These are phyloP conservation scores for Zasmidium cellare DNA, from an alignment of 2,329 filamentous ascomycete species.

Conservation along the genomic window DNA sequence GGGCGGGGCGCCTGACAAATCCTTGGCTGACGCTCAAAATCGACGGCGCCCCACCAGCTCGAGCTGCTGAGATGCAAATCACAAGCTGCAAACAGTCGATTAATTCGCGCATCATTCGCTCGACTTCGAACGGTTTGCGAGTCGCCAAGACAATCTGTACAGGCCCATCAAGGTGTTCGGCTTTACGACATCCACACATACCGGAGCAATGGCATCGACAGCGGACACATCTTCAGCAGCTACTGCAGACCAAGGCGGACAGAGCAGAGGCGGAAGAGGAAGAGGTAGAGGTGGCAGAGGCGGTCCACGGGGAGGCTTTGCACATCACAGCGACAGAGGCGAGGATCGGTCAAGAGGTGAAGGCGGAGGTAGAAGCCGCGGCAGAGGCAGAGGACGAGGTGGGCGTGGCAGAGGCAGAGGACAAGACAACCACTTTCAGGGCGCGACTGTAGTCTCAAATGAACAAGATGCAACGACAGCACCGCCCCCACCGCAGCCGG, in stretches of 20 bases:
- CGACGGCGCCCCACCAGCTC: not conserved
- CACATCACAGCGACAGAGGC: conserved; percentile 15
- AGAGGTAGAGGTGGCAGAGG: conserved; percentile 17
- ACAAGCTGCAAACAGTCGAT: not conserved
- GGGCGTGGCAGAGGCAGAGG: conserved; percentile 39
- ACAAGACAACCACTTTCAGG: conserved; percentile 28
- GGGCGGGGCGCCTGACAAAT: too few species aligned
- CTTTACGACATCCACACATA: not conserved
- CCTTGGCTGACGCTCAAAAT: not conserved
- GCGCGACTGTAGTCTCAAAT: conserved; percentile 20
- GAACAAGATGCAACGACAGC: conserved; percentile 24
- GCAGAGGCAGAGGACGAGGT: conserved; percentile 32
- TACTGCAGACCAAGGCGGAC: not conserved
- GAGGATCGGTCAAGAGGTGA: conserved; percentile 11
- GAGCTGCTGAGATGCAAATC: not conserved
- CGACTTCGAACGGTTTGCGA: not conserved
- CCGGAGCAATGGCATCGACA: not conserved
- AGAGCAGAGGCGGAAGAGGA: not conserved
- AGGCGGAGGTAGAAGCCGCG: conserved; percentile 26
- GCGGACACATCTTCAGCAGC: not conserved
- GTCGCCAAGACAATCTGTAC: not conserved
- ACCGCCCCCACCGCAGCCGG: conserved; percentile 40
- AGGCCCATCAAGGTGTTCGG: conserved; percentile 1
- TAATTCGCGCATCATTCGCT: not conserved
- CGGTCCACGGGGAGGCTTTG: conserved; percentile 6